Evolutionary conservation across 1,139 yeast genomes (phyloP).

Genomic region (Suhomyces maxii): DNA sequence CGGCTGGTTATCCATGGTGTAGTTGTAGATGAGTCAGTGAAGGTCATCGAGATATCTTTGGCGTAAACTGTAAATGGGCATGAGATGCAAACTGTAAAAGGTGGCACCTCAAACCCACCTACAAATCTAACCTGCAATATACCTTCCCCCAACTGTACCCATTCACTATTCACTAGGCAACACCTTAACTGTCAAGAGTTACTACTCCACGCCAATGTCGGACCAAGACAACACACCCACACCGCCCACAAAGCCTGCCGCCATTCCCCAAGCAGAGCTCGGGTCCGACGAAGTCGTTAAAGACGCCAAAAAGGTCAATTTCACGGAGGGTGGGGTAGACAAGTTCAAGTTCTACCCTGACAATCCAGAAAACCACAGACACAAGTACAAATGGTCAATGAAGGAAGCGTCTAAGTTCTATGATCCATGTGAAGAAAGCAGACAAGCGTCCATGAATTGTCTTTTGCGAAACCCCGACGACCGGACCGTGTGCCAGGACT

Average conservation of each 20-base stretch:
- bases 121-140: not conserved
- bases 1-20: conserved; percentile 14
- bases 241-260: not conserved
- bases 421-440: conserved; percentile 90
- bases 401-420: conserved; percentile 83
- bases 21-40: not conserved
- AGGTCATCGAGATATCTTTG: conserved; percentile 3
- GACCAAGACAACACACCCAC: no score
- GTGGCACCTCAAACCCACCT: not conserved
- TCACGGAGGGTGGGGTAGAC: conserved; percentile 53
- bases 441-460: conserved; percentile 84
- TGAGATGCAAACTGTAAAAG: not conserved
- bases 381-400: conserved; percentile 57
- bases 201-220: no score
- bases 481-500: conserved; percentile 73
- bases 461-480: conserved; percentile 74
- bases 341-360: conserved; percentile 81
- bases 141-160: not conserved
- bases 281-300: conserved; percentile 33
- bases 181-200: no score
- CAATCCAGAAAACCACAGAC: conserved; percentile 62
- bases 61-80: not conserved
- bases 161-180: no score
- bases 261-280: not conserved
- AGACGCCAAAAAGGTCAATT: conserved; percentile 53